phyloP scores from a whole-genome alignment of 78 protist genomes.

The Protostelium mycophagum region DNA sequence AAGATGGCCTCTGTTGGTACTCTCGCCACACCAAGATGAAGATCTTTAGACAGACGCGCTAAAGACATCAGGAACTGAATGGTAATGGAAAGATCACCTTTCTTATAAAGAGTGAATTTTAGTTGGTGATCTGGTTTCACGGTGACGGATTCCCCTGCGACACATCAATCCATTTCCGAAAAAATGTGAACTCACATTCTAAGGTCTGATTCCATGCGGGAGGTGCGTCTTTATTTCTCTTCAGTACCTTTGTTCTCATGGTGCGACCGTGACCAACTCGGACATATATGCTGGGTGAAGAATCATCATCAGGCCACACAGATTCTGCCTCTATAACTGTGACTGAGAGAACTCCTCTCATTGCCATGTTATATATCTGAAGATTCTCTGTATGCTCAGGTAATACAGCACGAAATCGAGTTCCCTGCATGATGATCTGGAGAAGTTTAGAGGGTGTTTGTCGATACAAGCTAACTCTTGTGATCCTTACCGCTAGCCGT shows the following conservation, averaged over 20 bases:
- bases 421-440: too few species aligned
- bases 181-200: background rate
- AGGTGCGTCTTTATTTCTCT: background rate
- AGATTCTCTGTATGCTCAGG: too few species aligned
- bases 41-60: background rate
- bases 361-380: background rate
- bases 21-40: background rate
- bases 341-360: background rate
- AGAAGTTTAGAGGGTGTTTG: too few species aligned
- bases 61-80: too few species aligned
- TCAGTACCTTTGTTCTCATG: background rate
- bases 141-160: background rate
- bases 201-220: background rate
- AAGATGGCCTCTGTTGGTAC: background rate
- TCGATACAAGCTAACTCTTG: too few species aligned
- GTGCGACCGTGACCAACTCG: background rate
- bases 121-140: background rate
- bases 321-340: background rate
- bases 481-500: too few species aligned
- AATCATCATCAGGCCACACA: background rate
- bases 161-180: too few species aligned
- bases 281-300: background rate
- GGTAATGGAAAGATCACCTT: too few species aligned
- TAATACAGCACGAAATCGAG: too few species aligned
- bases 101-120: background rate